Conservation (phyloP, 2,329 filamentous ascomycete species). For the Sphaerulina musiva region DNA sequence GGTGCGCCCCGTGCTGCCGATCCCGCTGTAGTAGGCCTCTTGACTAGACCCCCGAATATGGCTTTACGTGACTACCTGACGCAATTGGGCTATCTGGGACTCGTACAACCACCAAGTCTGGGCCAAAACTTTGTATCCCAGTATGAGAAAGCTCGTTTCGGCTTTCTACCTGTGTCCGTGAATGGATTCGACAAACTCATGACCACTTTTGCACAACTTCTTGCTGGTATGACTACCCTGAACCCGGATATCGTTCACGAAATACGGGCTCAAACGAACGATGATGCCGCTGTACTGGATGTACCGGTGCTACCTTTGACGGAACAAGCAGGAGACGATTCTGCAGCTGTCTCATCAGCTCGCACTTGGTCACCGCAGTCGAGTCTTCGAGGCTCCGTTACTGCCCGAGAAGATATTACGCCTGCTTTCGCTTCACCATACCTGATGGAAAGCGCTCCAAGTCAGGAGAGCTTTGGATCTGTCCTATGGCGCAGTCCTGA, state of each 20-base stretch:
- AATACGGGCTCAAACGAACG: conserved; percentile 31
- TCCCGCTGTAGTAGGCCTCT: conserved; percentile 54
- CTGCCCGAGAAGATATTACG: conserved; percentile 21
- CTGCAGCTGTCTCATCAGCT: conserved; percentile 12
- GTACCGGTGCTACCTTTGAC: conserved; percentile 2
- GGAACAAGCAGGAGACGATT: neutral
- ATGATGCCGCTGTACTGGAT: conserved; percentile 5
- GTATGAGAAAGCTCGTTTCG: conserved; percentile 85
- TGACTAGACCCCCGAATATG: conserved; percentile 66
- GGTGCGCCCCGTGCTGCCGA: conserved; percentile 22
- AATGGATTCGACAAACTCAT: conserved; percentile 70
- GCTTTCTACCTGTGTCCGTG: conserved; percentile 60
- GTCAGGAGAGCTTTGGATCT: conserved; percentile 26
- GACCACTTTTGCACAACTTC: conserved; percentile 72
- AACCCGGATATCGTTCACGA: conserved; percentile 48
- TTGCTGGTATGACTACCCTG: conserved; percentile 65
- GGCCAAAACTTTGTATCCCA: conserved; percentile 58
- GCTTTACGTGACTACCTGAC: conserved; percentile 71
- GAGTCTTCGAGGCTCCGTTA: conserved; percentile 26
- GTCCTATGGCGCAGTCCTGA: conserved; percentile 20
- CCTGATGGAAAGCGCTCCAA: conserved; percentile 17
- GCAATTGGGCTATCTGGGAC: conserved; percentile 61
- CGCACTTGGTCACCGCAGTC: conserved; percentile 17
- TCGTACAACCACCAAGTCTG: conserved; percentile 50
- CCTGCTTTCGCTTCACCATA: conserved; percentile 23